Conservation (phyloP, 495 filamentous ascomycete species). For the Hypomontagnella monticulosa region DNA sequence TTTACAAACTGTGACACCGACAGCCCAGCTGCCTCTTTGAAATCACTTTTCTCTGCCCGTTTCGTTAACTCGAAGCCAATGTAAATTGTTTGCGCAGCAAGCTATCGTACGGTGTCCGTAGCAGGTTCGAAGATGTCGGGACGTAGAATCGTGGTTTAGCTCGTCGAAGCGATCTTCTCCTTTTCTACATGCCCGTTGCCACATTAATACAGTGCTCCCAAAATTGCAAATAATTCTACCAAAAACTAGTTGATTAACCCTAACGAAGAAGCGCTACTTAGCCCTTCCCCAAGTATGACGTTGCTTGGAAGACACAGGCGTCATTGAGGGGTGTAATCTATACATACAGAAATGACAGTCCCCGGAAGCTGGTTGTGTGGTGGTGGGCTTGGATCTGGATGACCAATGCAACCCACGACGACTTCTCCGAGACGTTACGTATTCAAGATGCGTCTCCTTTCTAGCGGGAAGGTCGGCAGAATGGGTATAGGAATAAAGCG, state of each 20-base stretch:
- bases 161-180: conserved; percentile 24
- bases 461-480: conserved; percentile 3
- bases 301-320: conserved; percentile 5
- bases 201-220: conserved; percentile 28
- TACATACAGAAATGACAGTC: conserved; percentile 31
- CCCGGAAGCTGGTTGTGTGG: conserved; percentile 8
- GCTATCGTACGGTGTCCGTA: conserved; percentile 17
- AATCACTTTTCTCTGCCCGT: conserved; percentile 3
- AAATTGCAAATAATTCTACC: conserved; percentile 22
- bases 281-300: conserved; percentile 10
- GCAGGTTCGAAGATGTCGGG: conserved; percentile 7
- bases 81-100: conserved; percentile 12
- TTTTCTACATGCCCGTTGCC: conserved; percentile 32
- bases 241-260: conserved; percentile 1
- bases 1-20: conserved; percentile 25
- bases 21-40: conserved; percentile 26
- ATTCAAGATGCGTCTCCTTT: conserved; percentile 32
- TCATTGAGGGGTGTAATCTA: conserved; percentile 1
- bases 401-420: conserved; percentile 41
- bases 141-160: conserved; percentile 14
- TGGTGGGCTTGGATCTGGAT: conserved; percentile 36
- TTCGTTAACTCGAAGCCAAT: conserved; percentile 16
- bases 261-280: conserved; percentile 18
- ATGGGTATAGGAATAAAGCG: conserved; percentile 8
- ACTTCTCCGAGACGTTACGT: conserved; percentile 18